Conservation (phyloP, 257 asterid genomes). For the Solanum gandarillasii region DNA sequence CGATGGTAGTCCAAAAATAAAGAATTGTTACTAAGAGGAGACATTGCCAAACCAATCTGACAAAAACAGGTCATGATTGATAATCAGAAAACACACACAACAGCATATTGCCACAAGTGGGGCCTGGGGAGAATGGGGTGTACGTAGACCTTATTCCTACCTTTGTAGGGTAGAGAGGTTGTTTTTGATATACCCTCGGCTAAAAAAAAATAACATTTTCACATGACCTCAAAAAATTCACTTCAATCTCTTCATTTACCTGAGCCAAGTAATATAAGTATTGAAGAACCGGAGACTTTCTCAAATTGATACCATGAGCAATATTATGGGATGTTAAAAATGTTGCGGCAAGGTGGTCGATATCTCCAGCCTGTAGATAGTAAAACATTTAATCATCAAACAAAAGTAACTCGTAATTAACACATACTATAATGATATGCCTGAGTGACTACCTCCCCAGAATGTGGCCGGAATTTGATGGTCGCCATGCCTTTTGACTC, state of each 20-base stretch:
- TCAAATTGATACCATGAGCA: slow-evolving; percentile 91
- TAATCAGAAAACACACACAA: not conserved
- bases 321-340: slow-evolving; percentile 82
- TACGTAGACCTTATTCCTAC: not conserved
- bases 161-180: not conserved
- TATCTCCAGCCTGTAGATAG: slow-evolving; percentile 78
- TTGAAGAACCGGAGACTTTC: slow-evolving; percentile 93
- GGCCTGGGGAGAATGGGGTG: not conserved
- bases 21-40: slow-evolving; percentile 97
- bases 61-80: not conserved
- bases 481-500: slow-evolving; percentile 94
- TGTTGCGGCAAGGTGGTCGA: slow-evolving; percentile 96
- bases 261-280: slow-evolving; percentile 88
- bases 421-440: not conserved
- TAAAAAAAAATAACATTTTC: not conserved
- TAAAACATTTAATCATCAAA: slow-evolving; percentile 2
- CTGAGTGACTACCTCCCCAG: slow-evolving; percentile 70
- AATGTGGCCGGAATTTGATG: slow-evolving; percentile 92
- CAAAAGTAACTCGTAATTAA: not conserved
- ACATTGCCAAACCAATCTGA: slow-evolving; percentile 98
- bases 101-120: not conserved
- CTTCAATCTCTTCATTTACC: slow-evolving; percentile 33
- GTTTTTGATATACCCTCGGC: not conserved
- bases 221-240: not conserved
- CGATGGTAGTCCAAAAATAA: slow-evolving; percentile 95